Evolutionary conservation across 345 rosid genomes (phyloP).

Genomic region (Gossypium thurberi): DNA sequence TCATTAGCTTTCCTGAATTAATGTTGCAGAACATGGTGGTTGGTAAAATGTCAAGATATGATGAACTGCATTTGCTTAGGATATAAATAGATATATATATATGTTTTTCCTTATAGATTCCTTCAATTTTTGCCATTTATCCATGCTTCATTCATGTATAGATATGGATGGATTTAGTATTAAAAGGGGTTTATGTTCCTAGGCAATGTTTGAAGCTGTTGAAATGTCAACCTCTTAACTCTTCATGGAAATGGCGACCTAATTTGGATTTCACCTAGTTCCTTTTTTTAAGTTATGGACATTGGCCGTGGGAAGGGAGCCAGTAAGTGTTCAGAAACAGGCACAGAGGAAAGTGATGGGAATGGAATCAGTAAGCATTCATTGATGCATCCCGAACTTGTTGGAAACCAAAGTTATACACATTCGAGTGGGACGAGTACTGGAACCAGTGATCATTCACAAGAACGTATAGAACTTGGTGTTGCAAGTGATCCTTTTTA

Average conservation of each 20-base stretch:
- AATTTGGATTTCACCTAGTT: background rate
- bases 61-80: background rate
- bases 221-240: background rate
- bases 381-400: background rate
- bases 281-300: conserved; percentile 36
- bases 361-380: conserved; percentile 16
- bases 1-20: background rate
- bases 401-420: background rate
- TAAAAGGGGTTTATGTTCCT: background rate
- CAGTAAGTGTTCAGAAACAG: conserved; percentile 10
- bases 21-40: background rate
- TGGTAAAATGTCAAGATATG: background rate
- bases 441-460: background rate
- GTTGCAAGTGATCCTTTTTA: conserved; percentile 10
- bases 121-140: background rate
- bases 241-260: background rate
- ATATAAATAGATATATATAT: too few species aligned
- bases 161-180: background rate
- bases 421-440: background rate
- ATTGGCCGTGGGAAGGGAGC: conserved; percentile 19
- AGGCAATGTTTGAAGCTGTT: conserved; percentile 6
- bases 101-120: background rate
- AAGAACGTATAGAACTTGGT: background rate
- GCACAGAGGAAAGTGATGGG: conserved; percentile 10
- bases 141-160: background rate